Conservation (phyloP, 495 filamentous ascomycete genomes). For the Pyronema domesticum region DNA sequence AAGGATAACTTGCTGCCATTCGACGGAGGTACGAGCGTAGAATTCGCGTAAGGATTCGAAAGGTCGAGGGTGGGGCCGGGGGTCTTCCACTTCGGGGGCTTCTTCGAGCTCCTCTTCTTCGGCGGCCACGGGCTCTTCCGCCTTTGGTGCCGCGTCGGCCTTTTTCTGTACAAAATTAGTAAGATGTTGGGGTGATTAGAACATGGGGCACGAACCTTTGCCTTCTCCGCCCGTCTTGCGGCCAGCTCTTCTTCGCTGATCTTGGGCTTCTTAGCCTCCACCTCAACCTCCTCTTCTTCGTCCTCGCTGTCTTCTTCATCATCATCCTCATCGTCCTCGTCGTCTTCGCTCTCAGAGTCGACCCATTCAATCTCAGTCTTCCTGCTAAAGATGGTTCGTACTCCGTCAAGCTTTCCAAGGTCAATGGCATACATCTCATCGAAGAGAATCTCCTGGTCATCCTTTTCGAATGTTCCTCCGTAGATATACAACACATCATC, state of each 20-base stretch:
- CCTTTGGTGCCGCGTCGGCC: conserved; percentile 30
- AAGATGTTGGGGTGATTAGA: background rate
- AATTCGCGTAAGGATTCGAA: conserved; percentile 89
- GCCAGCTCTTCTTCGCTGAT: conserved; percentile 26
- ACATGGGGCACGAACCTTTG: conserved; percentile 18
- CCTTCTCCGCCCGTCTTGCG: conserved; percentile 22
- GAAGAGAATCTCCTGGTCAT: conserved; percentile 82
- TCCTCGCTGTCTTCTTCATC: conserved; percentile 47
- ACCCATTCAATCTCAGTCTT: conserved; percentile 61
- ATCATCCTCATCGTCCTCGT: conserved; percentile 46
- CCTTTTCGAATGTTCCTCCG: conserved; percentile 87
- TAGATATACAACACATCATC: conserved; percentile 84
- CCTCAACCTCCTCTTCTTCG: conserved; percentile 31
- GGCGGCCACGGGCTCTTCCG: conserved; percentile 14
- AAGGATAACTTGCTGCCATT: conserved; percentile 78
- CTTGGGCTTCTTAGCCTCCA: conserved; percentile 33
- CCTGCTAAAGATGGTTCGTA: conserved; percentile 47
- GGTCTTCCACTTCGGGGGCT: conserved; percentile 9
- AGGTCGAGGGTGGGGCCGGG: conserved; percentile 42
- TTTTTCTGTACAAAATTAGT: conserved; percentile 16
- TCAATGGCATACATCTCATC: conserved; percentile 88
- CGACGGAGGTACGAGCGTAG: conserved; percentile 67
- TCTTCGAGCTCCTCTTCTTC: conserved; percentile 35
- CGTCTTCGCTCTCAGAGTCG: conserved; percentile 51
- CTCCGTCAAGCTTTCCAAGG: conserved; percentile 77